Evolutionary conservation across 2,329 filamentous ascomycete species (phyloP).

Genomic region (Drechslerella dactyloides): DNA sequence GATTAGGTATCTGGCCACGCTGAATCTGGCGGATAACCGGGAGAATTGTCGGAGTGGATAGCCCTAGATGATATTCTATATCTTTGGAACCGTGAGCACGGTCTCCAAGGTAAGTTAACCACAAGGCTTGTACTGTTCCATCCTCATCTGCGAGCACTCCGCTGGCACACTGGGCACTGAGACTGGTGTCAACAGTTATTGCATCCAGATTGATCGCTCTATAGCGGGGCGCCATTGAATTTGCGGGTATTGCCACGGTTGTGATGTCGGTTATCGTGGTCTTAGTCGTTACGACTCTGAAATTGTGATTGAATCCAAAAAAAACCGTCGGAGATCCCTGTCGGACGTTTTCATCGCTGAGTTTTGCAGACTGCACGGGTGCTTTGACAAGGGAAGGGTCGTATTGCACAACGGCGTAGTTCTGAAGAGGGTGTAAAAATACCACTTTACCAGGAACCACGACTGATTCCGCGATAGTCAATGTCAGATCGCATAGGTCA

Average conservation of each 20-base stretch:
- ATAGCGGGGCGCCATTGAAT: constrained; percentile 87
- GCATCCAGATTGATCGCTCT: constrained; percentile 94
- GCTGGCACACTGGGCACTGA: constrained; percentile 89
- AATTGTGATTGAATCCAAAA: constrained; percentile 96
- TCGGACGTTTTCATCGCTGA: constrained; percentile 81
- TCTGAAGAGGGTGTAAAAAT: constrained; percentile 94
- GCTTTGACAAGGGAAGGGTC: constrained; percentile 92
- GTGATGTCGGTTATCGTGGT: constrained; percentile 97
- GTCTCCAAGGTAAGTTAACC: constrained; percentile 96
- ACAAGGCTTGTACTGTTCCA: constrained; percentile 90
- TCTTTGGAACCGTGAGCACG: constrained; percentile 75
- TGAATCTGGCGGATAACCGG: constrained; percentile 89
- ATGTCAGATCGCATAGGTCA: constrained; percentile 92
- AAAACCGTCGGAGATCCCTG: constrained; percentile 96
- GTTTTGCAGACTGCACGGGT: constrained; percentile 84
- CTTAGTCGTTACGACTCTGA: constrained; percentile 88
- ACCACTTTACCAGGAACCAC: constrained; percentile 92
- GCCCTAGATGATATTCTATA: constrained; percentile 92
- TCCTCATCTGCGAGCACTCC: constrained; percentile 89
- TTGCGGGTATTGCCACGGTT: constrained; percentile 93
- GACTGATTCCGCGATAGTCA: constrained; percentile 96
- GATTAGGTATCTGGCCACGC: constrained; percentile 75
- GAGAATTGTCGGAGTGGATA: constrained; percentile 84
- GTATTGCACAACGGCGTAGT: constrained; percentile 95
- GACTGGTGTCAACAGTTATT: constrained; percentile 91